Evolutionary conservation across 148 eudicot species (phyloP).

Genomic region (Vaccinium vitisidaea): DNA sequence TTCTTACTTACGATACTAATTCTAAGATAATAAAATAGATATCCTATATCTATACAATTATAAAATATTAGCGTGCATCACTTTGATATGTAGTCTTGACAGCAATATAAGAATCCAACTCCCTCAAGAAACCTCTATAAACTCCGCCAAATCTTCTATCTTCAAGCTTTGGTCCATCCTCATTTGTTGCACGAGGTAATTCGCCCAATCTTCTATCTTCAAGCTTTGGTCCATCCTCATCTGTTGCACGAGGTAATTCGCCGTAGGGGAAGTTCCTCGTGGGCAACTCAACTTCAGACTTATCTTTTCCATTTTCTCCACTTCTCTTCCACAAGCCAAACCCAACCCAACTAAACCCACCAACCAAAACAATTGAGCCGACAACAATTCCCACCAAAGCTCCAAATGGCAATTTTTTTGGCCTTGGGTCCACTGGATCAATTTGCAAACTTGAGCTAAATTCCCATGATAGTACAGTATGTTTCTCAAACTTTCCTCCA

Average conservation of each 20-base stretch:
- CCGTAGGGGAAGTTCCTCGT: constrained; percentile 29
- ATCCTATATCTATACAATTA: no score
- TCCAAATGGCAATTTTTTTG: no score
- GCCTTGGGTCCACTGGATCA: no score
- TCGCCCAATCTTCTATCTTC: no score
- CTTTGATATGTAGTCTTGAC: neutral
- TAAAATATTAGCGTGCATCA: no score
- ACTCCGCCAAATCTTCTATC: neutral
- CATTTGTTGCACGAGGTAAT: no score
- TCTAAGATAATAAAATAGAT: no score
- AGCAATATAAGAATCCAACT: neutral
- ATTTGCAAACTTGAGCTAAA: constrained; percentile 19
- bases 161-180: no score
- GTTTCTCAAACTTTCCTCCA: neutral
- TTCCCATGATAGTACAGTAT: constrained; percentile 15
- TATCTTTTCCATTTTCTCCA: neutral
- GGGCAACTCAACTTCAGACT: neutral
- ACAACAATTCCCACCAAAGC: constrained; percentile 7
- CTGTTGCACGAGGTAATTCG: no score
- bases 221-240: no score
- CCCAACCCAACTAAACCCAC: neutral
- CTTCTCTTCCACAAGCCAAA: constrained; percentile 12
- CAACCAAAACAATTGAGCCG: constrained; percentile 3
- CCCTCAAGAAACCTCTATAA: constrained; percentile 14
- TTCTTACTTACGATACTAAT: no score